A percentile compares a stretch with the other conserved stretches of the same genome.
These are phyloP conservation scores for Trichoderma sp. DNA, from an alignment of 2,329 filamentous ascomycete genomes.

Conservation along the genomic window DNA sequence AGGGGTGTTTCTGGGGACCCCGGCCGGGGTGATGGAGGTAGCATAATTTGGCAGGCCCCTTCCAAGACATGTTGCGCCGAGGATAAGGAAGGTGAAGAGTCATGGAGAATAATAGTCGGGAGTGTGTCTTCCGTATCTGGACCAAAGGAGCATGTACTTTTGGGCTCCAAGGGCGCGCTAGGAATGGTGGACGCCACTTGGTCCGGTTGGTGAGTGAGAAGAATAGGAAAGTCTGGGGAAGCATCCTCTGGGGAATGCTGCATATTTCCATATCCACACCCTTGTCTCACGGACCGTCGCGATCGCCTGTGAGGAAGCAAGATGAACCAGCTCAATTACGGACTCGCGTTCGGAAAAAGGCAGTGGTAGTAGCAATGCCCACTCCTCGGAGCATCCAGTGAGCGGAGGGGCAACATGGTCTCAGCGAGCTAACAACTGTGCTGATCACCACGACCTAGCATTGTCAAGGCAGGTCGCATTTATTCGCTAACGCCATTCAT, in stretches of 20 bases:
- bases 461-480: slow-evolving; percentile 1
- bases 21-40: slow-evolving; percentile 18
- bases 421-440: not conserved
- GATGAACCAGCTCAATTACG: slow-evolving; percentile 4
- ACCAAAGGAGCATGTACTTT: not conserved
- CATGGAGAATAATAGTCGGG: not conserved
- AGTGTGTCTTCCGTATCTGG: not conserved
- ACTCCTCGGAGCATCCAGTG: not conserved
- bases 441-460: slow-evolving; percentile 1
- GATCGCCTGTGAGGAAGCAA: slow-evolving; percentile 4
- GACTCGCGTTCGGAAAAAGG: not conserved
- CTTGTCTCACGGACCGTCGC: slow-evolving; percentile 16
- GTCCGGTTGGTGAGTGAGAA: not conserved
- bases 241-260: slow-evolving; percentile 1
- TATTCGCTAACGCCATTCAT: slow-evolving; percentile 14
- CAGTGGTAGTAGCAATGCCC: not conserved
- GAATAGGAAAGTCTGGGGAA: slow-evolving; percentile 17
- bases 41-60: slow-evolving; percentile 1
- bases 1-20: slow-evolving; percentile 22
- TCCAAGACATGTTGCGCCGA: slow-evolving; percentile 16
- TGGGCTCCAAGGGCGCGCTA: not conserved
- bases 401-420: not conserved
- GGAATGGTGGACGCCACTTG: slow-evolving; percentile 5
- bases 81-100: slow-evolving; percentile 17
- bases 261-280: slow-evolving; percentile 9